Conservation (phyloP, 441 rosid genomes). For the Kokia cookei region DNA sequence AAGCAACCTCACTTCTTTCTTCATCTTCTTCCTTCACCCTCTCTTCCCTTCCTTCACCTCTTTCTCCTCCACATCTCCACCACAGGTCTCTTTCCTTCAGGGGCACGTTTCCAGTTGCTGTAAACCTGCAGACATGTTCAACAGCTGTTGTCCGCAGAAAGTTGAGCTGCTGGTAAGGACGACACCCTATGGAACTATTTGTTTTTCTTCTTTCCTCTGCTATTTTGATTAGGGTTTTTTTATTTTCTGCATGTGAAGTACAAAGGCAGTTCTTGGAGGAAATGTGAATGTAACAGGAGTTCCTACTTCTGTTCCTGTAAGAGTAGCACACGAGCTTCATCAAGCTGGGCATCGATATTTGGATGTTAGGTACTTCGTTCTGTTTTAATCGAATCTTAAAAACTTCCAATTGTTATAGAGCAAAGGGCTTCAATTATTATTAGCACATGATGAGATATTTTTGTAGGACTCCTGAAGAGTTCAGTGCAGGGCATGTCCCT, state of each 20-base stretch:
- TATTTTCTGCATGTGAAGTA: slow-evolving; percentile 23
- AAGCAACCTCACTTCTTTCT: slow-evolving; percentile 24
- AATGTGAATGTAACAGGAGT: slow-evolving; percentile 36
- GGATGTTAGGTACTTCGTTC: slow-evolving; percentile 60
- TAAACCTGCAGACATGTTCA: slow-evolving; percentile 8
- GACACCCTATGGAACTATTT: not conserved
- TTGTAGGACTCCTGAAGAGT: slow-evolving; percentile 74
- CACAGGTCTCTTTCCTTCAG: slow-evolving; percentile 23
- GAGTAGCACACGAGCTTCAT: slow-evolving; percentile 82
- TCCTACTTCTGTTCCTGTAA: slow-evolving; percentile 83
- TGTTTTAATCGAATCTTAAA: not conserved
- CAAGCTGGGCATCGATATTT: slow-evolving; percentile 84
- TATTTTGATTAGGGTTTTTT: not conserved
- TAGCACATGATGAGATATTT: not conserved
- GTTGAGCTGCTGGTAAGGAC: slow-evolving; percentile 21
- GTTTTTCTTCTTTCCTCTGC: not conserved
- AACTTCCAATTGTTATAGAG: not conserved
- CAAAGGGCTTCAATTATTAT: not conserved
- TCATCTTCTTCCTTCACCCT: slow-evolving; percentile 14
- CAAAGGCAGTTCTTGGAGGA: slow-evolving; percentile 29
- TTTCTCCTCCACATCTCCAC: slow-evolving; percentile 11
- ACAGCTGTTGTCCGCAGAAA: not conserved
- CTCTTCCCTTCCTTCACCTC: slow-evolving; percentile 28
- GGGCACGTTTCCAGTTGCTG: not conserved
- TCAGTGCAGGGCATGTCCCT: slow-evolving; percentile 67